Conservation (phyloP, 1,139 yeast species). For the Candida tetrigidarum region DNA sequence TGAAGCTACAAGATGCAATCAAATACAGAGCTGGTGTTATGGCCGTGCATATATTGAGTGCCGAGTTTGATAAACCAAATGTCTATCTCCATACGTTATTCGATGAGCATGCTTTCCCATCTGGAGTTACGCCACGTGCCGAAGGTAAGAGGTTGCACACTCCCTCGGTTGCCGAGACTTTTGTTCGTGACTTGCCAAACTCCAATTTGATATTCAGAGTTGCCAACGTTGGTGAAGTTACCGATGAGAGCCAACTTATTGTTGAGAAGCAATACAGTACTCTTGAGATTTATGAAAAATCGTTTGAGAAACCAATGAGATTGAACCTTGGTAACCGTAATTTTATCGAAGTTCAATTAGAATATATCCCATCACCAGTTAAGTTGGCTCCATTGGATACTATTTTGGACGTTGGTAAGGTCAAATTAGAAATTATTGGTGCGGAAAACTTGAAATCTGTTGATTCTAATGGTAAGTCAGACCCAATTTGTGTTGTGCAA, state of each 20-base stretch:
- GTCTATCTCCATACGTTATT: conserved; percentile 59
- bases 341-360: conserved; percentile 51
- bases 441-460: conserved; percentile 59
- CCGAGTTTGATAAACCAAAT: conserved; percentile 51
- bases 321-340: conserved; percentile 50
- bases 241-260: conserved; percentile 50
- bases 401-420: conserved; percentile 66
- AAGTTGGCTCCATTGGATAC: conserved; percentile 62
- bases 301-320: conserved; percentile 50
- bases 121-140: conserved; percentile 52
- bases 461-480: conserved; percentile 77
- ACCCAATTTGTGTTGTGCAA: conserved; percentile 60
- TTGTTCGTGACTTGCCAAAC: conserved; percentile 70
- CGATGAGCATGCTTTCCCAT: conserved; percentile 67
- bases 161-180: conserved; percentile 55
- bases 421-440: conserved; percentile 57
- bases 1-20: conserved; percentile 57
- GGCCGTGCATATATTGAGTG: conserved; percentile 54
- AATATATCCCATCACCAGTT: conserved; percentile 61
- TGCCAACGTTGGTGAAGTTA: conserved; percentile 53
- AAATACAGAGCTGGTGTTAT: conserved; percentile 65
- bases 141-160: conserved; percentile 44
- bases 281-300: conserved; percentile 52
- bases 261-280: conserved; percentile 55
- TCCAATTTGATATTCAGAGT: conserved; percentile 61